Percentiles rank a stretch among this genome's conserved stretches.
Conservation (phyloP, 805 yeast genomes). For the Hanseniaspora pseudoguilliermondii region DNA sequence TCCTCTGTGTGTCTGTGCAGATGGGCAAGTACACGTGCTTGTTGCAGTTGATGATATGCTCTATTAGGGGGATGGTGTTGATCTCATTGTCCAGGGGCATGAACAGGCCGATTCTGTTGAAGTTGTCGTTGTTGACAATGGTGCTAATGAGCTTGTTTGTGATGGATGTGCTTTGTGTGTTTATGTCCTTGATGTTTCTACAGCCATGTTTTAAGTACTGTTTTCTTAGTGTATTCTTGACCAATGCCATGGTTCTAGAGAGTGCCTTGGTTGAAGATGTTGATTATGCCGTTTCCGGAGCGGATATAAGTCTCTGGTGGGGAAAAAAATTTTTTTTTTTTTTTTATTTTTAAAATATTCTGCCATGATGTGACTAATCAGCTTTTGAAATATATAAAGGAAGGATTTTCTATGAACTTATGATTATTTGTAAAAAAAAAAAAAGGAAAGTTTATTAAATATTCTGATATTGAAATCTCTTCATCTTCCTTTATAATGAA, state of each 20-base stretch:
- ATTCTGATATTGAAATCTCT: no score
- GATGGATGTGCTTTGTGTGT: not conserved
- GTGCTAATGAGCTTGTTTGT: not conserved
- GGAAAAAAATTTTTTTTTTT: no score
- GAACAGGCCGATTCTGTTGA: conserved; percentile 2
- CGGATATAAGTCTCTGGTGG: no score
- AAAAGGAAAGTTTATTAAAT: no score
- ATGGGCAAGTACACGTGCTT: conserved; percentile 44
- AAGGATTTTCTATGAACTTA: no score
- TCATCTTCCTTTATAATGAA: no score
- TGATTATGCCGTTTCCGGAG: no score
- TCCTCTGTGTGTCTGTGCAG: conserved; percentile 29
- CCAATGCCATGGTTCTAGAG: not conserved
- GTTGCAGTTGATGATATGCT: not conserved
- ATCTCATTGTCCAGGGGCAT: conserved; percentile 9
- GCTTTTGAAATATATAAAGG: no score
- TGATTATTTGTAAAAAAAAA: no score
- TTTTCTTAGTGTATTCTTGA: conserved; percentile 3
- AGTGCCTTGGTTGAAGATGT: no score
- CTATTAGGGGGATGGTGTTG: not conserved
- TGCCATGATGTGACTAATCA: no score
- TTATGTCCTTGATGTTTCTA: not conserved
- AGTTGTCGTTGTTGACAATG: not conserved
- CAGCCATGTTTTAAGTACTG: not conserved
- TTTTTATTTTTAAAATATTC: no score